These are phyloP conservation scores for Leccinum pellstonianum DNA, from an alignment of 768 basidiomycete species.

Conservation along the genomic window DNA sequence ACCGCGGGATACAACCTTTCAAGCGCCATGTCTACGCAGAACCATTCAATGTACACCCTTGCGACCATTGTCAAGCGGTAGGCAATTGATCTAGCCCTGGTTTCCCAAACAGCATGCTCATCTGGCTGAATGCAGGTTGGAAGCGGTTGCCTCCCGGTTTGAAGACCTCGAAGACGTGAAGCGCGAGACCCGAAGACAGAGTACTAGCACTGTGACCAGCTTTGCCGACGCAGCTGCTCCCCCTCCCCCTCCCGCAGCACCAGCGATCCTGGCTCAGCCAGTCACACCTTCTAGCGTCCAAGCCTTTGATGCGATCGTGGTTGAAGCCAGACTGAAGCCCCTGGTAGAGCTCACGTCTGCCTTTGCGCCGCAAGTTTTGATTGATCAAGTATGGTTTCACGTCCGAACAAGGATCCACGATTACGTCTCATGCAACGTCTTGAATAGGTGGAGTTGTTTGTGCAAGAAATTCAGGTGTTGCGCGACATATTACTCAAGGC, in stretches of 20 bases:
- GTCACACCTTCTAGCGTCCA: conserved; percentile 58
- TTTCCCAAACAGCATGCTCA: conserved; percentile 9
- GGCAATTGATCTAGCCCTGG: conserved; percentile 17
- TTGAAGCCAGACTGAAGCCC: conserved; percentile 71
- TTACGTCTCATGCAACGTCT: conserved; percentile 6
- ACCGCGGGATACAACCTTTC: background rate
- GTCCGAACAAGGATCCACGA: background rate
- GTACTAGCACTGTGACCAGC: conserved; percentile 33
- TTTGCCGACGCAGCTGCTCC: conserved; percentile 22
- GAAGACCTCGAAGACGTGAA: conserved; percentile 80
- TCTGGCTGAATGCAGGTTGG: conserved; percentile 52
- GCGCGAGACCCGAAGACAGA: conserved; percentile 26
- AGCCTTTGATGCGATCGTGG: conserved; percentile 72
- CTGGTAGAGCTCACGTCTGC: conserved; percentile 70
- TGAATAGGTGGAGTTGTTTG: conserved; percentile 63
- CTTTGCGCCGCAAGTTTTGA: conserved; percentile 66
- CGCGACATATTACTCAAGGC: conserved; percentile 67
- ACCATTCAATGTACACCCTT: conserved; percentile 56
- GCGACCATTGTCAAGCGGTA: conserved; percentile 84
- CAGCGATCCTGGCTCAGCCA: conserved; percentile 37
- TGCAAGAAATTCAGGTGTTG: conserved; percentile 64
- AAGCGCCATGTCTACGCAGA: conserved; percentile 34
- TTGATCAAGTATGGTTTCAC: conserved; percentile 66
- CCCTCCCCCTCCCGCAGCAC: conserved; percentile 35
- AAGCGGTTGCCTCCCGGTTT: conserved; percentile 91